Percentiles rank a stretch among this genome's conserved stretches.
Evolutionary conservation across 495 filamentous ascomycete genomes (phyloP).

Genomic region (Daldinia decipiens): DNA sequence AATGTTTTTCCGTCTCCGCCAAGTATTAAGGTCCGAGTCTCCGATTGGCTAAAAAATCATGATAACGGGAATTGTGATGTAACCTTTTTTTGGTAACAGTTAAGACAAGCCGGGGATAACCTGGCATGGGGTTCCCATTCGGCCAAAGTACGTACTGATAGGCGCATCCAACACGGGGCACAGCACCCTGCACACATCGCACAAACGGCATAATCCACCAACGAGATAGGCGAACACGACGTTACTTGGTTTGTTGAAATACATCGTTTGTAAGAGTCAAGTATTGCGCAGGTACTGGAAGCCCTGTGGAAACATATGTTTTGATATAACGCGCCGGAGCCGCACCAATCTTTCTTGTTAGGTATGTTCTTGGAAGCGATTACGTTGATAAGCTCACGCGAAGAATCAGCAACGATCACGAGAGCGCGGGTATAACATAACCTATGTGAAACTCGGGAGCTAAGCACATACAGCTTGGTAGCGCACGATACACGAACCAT

Average conservation of each 20-base stretch:
- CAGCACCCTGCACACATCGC: constrained; percentile 4
- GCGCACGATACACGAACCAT: not conserved
- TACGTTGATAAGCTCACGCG: not conserved
- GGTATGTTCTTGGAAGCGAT: too few relatives aligned
- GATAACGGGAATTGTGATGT: constrained; percentile 38
- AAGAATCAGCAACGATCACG: not conserved
- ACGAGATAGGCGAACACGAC: constrained; percentile 20
- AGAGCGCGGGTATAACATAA: not conserved
- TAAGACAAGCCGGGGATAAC: constrained; percentile 24
- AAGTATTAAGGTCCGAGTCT: not conserved
- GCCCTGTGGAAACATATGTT: not conserved
- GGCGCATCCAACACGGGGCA: constrained; percentile 22
- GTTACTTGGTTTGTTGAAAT: constrained; percentile 20
- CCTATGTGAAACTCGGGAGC: not conserved
- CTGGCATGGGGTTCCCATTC: constrained; percentile 23
- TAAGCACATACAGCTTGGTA: not conserved
- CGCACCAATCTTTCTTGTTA: too few relatives aligned
- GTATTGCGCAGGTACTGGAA: not conserved
- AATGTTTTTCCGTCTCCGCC: constrained; percentile 3
- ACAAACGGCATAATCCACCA: constrained; percentile 7
- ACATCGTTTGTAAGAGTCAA: not conserved
- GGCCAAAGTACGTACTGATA: constrained; percentile 14
- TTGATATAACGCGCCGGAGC: too few relatives aligned
- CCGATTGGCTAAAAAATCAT: constrained; percentile 29
- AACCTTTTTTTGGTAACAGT: constrained; percentile 27